phyloP scores from a whole-genome alignment of 768 basidiomycete genomes.

The Exsudoporus frostii region DNA sequence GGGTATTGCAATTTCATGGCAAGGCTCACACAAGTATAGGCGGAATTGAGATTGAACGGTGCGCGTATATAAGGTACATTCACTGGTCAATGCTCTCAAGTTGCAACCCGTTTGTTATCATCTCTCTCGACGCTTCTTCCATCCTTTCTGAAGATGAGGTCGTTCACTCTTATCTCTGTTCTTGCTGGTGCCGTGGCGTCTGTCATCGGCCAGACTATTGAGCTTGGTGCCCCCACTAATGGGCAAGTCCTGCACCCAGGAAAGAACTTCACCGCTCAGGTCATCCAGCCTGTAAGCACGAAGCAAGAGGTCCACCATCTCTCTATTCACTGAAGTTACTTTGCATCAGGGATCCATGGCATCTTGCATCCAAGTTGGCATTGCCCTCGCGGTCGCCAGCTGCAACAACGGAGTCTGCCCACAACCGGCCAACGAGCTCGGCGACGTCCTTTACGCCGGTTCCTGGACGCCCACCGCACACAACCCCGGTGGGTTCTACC shows the following conservation, averaged over 20 bases:
- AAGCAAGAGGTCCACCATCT: background rate
- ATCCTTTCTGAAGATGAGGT: slow-evolving; percentile 14
- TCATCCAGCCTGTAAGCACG: slow-evolving; percentile 22
- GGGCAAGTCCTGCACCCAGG: slow-evolving; percentile 19
- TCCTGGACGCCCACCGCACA: slow-evolving; percentile 25
- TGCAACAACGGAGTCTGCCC: slow-evolving; percentile 26
- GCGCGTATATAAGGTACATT: slow-evolving; percentile 2
- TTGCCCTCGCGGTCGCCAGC: slow-evolving; percentile 23
- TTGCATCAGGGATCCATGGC: slow-evolving; percentile 16
- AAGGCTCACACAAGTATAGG: too few relatives aligned
- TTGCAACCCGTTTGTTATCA: background rate
- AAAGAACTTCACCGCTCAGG: slow-evolving; percentile 16
- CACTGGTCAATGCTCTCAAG: background rate
- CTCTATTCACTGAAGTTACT: background rate
- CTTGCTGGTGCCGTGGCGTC: slow-evolving; percentile 4
- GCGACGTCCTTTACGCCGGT: slow-evolving; percentile 28
- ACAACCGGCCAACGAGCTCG: slow-evolving; percentile 17
- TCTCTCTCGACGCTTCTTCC: background rate
- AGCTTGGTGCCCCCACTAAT: slow-evolving; percentile 20
- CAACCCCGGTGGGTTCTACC: slow-evolving; percentile 20
- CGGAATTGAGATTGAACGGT: too few relatives aligned
- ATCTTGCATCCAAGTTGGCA: slow-evolving; percentile 28
- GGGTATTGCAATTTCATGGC: too few relatives aligned
- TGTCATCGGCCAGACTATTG: slow-evolving; percentile 28
- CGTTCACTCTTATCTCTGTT: slow-evolving; percentile 3